A percentile compares a stretch with the other conserved stretches of the same genome.
Conservation (phyloP, 2,329 filamentous ascomycete species). For the Talaromyces atroroseus region DNA sequence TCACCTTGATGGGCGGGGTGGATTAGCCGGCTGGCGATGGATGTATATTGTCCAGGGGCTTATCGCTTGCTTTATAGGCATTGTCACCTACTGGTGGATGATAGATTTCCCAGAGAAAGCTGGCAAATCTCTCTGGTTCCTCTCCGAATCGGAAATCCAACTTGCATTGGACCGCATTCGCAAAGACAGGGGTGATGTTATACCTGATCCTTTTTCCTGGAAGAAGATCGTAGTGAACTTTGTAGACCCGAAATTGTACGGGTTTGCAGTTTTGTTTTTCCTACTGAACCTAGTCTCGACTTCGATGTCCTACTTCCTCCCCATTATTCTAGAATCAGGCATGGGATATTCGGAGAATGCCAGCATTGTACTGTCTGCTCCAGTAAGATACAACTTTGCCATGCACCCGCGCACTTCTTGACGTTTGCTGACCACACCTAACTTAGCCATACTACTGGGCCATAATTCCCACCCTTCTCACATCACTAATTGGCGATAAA, state of each 20-base stretch:
- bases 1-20: slow-evolving; percentile 51
- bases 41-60: slow-evolving; percentile 64
- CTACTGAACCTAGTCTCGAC: slow-evolving; percentile 63
- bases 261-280: slow-evolving; percentile 61
- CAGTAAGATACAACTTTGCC: slow-evolving; percentile 27
- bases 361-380: slow-evolving; percentile 59
- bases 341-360: slow-evolving; percentile 50
- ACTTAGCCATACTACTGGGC: slow-evolving; percentile 62
- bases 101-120: slow-evolving; percentile 62
- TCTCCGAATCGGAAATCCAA: slow-evolving; percentile 51
- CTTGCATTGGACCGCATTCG: slow-evolving; percentile 56
- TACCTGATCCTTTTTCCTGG: slow-evolving; percentile 53
- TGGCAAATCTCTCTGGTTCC: slow-evolving; percentile 52
- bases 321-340: slow-evolving; percentile 52
- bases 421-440: neutral
- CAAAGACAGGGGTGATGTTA: slow-evolving; percentile 56
- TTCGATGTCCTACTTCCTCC: slow-evolving; percentile 60
- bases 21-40: slow-evolving; percentile 60
- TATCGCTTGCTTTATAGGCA: slow-evolving; percentile 54
- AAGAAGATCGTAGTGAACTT: slow-evolving; percentile 52
- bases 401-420: no score
- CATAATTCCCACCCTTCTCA: slow-evolving; percentile 58
- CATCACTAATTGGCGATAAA: slow-evolving; percentile 58
- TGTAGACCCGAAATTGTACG: slow-evolving; percentile 58
- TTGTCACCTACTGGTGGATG: slow-evolving; percentile 65